Evolutionary conservation across 225 moss, liverwort and hornwort genomes (phyloP), one percentile per base, ranked within the genome.

Genomic region (Bryoerythrophyllum caledonicum): DNA sequence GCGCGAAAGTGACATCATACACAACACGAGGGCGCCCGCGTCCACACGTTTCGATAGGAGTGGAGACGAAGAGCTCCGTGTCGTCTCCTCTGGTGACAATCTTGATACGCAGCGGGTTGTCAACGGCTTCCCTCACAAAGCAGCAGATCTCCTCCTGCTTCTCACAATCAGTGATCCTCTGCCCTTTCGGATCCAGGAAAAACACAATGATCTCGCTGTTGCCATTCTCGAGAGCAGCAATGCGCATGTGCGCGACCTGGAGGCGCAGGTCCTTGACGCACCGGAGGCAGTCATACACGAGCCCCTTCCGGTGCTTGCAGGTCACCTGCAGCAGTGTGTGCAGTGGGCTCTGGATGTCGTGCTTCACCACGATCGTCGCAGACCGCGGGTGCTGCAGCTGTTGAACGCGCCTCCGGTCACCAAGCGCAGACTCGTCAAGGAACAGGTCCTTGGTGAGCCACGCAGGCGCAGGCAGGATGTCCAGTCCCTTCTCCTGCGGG

Each of bases 261-360:
- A 91, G 41, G 15, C 80, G 65, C 59, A 82, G 48, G 30, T 89
- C 89, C 71, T 89, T 91, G 74, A 93, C 76, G n/a, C 89, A 86
- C 7, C 93, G 89, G n/a, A 93, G 85, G 28, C 84, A 82, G 71
- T 93, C 93, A 30, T 91, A 93, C 16, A 93, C 37, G n/a, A 93
- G 48, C 32, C 93, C 93, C 49, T 89, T 91, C 16, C 93, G 83
- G 23, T 79, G 85, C 73, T 76, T 82, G 71, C 87, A 91, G 8
- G 86, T 87, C 51, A 93, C 84, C 78, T 86, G 93, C 8, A 93
- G 78, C 30, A 85, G 81, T 10, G 85, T 93, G 75, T 93, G 93
- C 46, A 83, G 71, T 34, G 93, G 93, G 72, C 91, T 91, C 16
- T 76, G 58, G 32, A 79, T 73, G 14, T 76, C 73, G 51, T 85